A percentile compares a stretch with the other conserved stretches of the same genome.
phyloP scores from a whole-genome alignment of 2,329 filamentous ascomycete species.

The Penicillium expansum region DNA sequence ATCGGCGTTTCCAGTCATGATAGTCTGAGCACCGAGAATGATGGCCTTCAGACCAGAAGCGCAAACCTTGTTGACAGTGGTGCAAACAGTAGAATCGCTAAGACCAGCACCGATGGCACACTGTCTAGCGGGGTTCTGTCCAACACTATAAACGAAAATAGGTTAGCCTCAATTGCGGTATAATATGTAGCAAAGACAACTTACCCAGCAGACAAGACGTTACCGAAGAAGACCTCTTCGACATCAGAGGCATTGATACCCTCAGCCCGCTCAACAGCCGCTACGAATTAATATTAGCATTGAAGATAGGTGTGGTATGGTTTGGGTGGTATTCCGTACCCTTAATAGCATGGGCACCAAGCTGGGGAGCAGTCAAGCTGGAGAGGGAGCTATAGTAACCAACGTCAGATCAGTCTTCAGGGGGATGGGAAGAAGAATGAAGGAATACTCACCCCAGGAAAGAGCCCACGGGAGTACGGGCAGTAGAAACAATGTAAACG shows the following conservation, averaged over 20 bases:
- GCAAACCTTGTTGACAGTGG: slow-evolving; percentile 98
- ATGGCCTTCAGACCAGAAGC: slow-evolving; percentile 93
- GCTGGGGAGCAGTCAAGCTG: slow-evolving; percentile 77
- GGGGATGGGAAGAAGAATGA: not conserved
- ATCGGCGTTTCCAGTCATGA: slow-evolving; percentile 91
- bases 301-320: not conserved
- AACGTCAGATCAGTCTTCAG: slow-evolving; percentile 13
- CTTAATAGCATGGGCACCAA: slow-evolving; percentile 91
- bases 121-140: slow-evolving; percentile 94
- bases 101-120: slow-evolving; percentile 88
- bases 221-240: slow-evolving; percentile 96
- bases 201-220: slow-evolving; percentile 94
- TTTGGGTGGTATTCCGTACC: slow-evolving; percentile 51
- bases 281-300: slow-evolving; percentile 36
- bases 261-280: slow-evolving; percentile 80
- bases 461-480: slow-evolving; percentile 85
- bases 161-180: slow-evolving; percentile 6
- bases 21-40: slow-evolving; percentile 91
- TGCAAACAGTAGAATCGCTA: slow-evolving; percentile 73
- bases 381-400: slow-evolving; percentile 68
- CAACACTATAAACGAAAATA: slow-evolving; percentile 60
- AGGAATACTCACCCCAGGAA: slow-evolving; percentile 74
- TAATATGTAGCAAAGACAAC: slow-evolving; percentile 24
- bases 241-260: slow-evolving; percentile 85
- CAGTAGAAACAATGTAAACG: slow-evolving; percentile 93